Conservation (phyloP, 441 rosid species). For the Pelargonium myrrhifolium region DNA sequence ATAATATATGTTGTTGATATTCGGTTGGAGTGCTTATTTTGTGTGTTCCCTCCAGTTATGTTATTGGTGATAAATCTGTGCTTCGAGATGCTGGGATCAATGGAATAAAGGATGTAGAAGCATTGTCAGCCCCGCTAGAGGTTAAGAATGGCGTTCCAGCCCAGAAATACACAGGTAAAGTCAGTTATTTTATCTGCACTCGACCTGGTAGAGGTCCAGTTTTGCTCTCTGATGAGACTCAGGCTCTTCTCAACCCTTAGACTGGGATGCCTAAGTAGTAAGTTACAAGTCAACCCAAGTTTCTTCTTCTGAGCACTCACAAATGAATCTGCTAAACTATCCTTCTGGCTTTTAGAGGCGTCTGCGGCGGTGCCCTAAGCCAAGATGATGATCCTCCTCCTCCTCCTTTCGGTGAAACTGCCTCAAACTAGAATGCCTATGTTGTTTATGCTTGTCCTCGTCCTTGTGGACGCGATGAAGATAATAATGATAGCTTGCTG, state of each 20-base stretch:
- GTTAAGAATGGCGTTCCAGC: constrained; percentile 37
- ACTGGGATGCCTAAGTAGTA: constrained; percentile 72
- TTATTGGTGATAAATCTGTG: constrained; percentile 73
- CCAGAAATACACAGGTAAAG: constrained; percentile 59
- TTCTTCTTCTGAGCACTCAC: too few relatives aligned
- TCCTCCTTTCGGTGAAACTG: constrained; percentile 27
- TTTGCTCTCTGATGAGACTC: constrained; percentile 48
- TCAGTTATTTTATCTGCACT: constrained; percentile 82
- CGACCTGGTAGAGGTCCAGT: constrained; percentile 79
- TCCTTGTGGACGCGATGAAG: constrained; percentile 67
- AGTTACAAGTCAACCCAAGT: too few relatives aligned
- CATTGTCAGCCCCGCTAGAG: constrained; percentile 47
- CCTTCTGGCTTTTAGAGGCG: too few relatives aligned
- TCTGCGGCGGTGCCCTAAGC: not conserved
- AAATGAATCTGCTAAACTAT: too few relatives aligned
- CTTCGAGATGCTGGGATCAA: constrained; percentile 65
- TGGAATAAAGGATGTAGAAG: constrained; percentile 46
- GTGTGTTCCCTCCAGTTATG: constrained; percentile 54
- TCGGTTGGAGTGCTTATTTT: not conserved
- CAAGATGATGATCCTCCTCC: constrained; percentile 20
- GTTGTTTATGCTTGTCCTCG: constrained; percentile 45
- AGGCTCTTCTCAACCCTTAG: constrained; percentile 55
- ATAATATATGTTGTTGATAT: not conserved
- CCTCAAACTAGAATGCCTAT: constrained; percentile 29
- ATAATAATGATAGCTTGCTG: constrained; percentile 40